Base-by-base conservation (phyloP, 805 yeast species). In the Teunomyces aglyptinius region DNA sequence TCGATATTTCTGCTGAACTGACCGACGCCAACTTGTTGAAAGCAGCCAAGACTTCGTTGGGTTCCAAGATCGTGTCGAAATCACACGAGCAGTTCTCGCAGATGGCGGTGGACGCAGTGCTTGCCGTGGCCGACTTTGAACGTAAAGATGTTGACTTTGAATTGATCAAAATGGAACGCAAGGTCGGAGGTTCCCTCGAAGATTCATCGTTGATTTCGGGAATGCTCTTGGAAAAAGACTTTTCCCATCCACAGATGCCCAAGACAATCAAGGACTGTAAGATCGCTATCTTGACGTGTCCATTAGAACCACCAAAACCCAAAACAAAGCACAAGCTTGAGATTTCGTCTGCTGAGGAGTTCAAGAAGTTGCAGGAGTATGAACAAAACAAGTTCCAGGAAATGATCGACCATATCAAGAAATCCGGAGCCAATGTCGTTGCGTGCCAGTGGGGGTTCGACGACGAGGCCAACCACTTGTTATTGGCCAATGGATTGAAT, bases 401-500 rank as follows among this genome's bases (percentile, higher is more conserved):
- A 65, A 94, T 94, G 99, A 90, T 94, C 49, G 76, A 84, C 49
- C 71, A 76, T 52, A 95, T 94, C 46, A 91, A 94, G 70, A 80
- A 78, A 20, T 78, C 96, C 0, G 98, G 98, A 35, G 98, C 99
- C 24, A 92, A 91, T 66, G 81, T 92, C 46, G 99, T 92, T 44
- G 92, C 95, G 33, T 94, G 99, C 72, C 99, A 92, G 73, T 92
- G 99, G 99, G 99, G 99, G 13, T 94, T 92, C 60, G 99, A 92
- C 67, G 99, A 92, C 67, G 99, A 92, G 74, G 98, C 98, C 35
- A 92, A 92, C 70, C 97, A 94, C 68, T 71, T 94, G 63, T 76
- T 94, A 49, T 75, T 91, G 56, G 86, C 92, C 58, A 89, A 92
- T 68, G 80, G 88, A 36, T 78, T 94, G 52, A 96, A 97, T 32